Evolutionary conservation across 2,329 filamentous ascomycete genomes (phyloP), one percentile per base, ranked within the genome.

Genomic region (Cladorrhinum sp.): DNA sequence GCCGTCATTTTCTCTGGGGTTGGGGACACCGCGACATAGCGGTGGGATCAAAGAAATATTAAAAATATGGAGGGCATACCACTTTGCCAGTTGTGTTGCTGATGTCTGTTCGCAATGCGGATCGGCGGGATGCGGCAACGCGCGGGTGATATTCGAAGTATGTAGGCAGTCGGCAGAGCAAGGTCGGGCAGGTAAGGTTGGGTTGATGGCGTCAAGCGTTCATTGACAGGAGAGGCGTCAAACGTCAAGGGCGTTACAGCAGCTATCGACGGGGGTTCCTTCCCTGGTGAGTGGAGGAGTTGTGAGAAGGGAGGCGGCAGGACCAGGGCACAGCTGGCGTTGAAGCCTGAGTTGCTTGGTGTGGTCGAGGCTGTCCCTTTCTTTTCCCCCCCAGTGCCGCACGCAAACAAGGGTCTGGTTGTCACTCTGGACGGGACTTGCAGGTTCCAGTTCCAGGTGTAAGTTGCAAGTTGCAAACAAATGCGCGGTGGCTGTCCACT

Each of bases 1-100:
- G 62, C 67, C 65, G 67, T 62, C 67, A 70, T 70, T 63, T 46
- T 48, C 12, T 28, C 20, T 55, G 18, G 30, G 18, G 23, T 61
- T 65, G 60, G 28, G 54, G 50, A 57, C 62, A 62, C 42, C 42
- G 42, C 52, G 53, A 59, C 63, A 67, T 66, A 62, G 55, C 56
- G 53, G 39, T 53, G 56, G 33, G 26, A 26, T 36, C 33, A 36
- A 36, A 36, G 33, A 36, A 36, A 26, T 12, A 51, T 26, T 24
- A 21, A 56, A 55, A 50, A 49, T 20, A 52, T 30, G 26, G 60
- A 57, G 58, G 62, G 60, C 64, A 64, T 65, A 59, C 63, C 63
- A 59, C 58, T 57, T 50, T 28, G 51, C 26, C 16, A 9, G 46
- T 50, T 50, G 46, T 42, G 36, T n/a, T 14, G n/a, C n/a, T 46